Base-by-base conservation (phyloP, 352 stramenopile species). In the Lagenidium sp. region DNA sequence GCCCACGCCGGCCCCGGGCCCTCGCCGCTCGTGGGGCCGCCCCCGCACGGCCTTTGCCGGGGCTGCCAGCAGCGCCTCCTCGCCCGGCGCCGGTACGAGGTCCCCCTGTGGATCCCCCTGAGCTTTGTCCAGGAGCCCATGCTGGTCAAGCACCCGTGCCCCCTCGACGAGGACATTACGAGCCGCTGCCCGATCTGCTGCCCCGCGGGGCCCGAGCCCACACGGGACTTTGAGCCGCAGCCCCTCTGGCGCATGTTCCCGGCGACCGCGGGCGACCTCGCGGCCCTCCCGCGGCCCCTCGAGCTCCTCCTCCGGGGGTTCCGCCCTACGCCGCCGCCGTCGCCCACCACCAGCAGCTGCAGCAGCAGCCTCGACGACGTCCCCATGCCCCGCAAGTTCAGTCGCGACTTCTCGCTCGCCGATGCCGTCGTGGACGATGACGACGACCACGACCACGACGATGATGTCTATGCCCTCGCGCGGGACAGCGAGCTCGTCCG, bases 81-180 rank as follows among this genome's bases (percentile, higher is more conserved):
- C 43, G 65, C 70, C 22, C 58, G 77, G 10, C 82, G 85, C 41
- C 81, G 78, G 21, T 86, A 86, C 41, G 64, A 81, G 2, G 67
- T 89, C 6, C 77, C 77, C 21, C 57, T 89, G 15, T 89, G 77
- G 77, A 89, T 86, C 34, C 77, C 77, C 23, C 54, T 89, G n/a
- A 86, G 73, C 39, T 89, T 89, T 37, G 77, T 89, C 18, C 71
- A 89, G 47, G 77, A 89, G 41, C 55, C 69, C n/a, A 86, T 86
- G 77, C 67, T 86, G 49, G 56, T 76, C 11, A 55, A 70, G 10
- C 77, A 89, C 55, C 53, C 64, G 32, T 89, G 77, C 51, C 71
- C 73, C 3, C 48, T 86, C 3, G 68, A 85, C 41, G 58, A 73
- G 26, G 77, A 85, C 30, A 85, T 89, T 24, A 71, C 72, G 10